Conservation (phyloP, 352 stramenopile species). For the Globisporangium radiosum region DNA sequence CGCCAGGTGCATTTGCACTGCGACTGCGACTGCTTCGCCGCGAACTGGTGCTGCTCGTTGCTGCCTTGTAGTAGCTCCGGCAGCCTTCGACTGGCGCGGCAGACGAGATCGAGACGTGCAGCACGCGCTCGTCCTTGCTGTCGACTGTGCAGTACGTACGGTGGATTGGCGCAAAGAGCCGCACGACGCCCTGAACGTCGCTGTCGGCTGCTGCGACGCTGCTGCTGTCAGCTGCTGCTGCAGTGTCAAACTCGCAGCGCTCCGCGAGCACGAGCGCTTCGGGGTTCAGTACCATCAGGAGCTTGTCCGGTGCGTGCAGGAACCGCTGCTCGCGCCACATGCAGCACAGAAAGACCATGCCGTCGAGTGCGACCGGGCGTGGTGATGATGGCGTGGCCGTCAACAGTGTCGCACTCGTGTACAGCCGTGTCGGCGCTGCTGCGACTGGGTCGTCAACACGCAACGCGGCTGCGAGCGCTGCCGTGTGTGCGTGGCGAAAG, state of each 20-base stretch:
- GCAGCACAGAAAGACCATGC: constrained; percentile 66
- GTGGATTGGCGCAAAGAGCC: constrained; percentile 64
- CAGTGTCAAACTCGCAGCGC: constrained; percentile 8
- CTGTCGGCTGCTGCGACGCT: constrained; percentile 21
- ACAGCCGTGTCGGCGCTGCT: not conserved
- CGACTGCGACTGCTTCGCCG: not conserved
- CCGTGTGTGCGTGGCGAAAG: constrained; percentile 55
- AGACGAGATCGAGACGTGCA: constrained; percentile 63
- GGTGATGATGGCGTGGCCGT: not conserved
- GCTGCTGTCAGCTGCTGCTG: constrained; percentile 1
- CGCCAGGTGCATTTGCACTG: constrained; percentile 2
- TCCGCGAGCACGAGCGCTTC: constrained; percentile 69
- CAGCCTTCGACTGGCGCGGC: constrained; percentile 47
- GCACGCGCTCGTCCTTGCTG: constrained; percentile 58
- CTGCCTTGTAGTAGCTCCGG: constrained; percentile 44
- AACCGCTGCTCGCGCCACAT: constrained; percentile 79
- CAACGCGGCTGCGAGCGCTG: constrained; percentile 18
- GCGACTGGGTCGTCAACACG: constrained; percentile 10
- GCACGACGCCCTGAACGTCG: constrained; percentile 30
- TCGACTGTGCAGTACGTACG: constrained; percentile 67
- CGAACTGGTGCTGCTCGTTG: constrained; percentile 1
- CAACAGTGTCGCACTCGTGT: not conserved
- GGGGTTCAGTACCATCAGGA: constrained; percentile 70
- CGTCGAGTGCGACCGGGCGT: constrained; percentile 30
- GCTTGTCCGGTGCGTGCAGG: constrained; percentile 40